Conservation (phyloP, 2,329 filamentous ascomycete genomes). For the Hymenoscyphus occultus region DNA sequence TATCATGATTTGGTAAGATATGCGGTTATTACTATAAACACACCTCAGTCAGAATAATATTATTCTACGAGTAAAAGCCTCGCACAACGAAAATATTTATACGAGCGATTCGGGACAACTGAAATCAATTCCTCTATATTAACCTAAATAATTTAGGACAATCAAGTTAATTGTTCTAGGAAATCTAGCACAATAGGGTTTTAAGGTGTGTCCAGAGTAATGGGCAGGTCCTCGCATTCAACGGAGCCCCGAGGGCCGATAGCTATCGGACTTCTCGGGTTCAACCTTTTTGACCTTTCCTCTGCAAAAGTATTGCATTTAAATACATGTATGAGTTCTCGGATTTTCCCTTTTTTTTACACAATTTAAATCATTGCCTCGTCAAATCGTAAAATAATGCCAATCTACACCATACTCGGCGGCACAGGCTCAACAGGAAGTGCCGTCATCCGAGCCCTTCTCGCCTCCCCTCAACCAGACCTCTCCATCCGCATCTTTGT, state of each 20-base stretch:
- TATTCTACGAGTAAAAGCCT: no score
- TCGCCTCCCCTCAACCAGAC: background rate
- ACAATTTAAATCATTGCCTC: background rate
- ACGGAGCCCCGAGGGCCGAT: background rate
- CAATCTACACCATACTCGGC: background rate
- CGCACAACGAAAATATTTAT: no score
- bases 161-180: no score
- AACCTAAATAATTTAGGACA: no score
- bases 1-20: no score
- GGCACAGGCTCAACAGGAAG: background rate
- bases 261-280: background rate
- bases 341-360: background rate
- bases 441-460: background rate
- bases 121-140: no score
- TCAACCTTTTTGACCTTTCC: background rate
- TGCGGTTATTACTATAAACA: no score
- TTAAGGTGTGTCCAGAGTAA: no score
- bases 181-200: no score
- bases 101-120: no score
- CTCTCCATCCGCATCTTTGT: background rate
- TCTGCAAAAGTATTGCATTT: background rate
- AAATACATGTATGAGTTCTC: background rate
- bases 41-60: no score
- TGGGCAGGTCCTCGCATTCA: background rate
- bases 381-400: background rate